Evolutionary conservation across 352 stramenopile genomes (phyloP), one percentile per base, ranked within the genome.

Genomic region (Phytophthora lateralis): DNA sequence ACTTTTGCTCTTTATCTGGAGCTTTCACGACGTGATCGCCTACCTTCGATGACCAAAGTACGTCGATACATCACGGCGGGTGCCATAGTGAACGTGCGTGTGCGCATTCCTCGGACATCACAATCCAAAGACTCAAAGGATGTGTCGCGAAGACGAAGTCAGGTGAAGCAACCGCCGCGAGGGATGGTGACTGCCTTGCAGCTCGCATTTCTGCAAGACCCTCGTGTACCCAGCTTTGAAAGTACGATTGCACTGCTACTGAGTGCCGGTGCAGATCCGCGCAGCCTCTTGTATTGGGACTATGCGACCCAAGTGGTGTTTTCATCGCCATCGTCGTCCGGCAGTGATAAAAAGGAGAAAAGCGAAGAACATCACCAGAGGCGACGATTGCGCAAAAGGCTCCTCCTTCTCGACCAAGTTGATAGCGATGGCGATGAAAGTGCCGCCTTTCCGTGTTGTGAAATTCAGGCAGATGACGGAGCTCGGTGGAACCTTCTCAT

Each of bases 401-500:
- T 89, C 6, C 55, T 78, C 18, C 51, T 80, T 35, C 56, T 55
- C 6, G 66, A 75, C 37, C 60, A 54, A 15, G 55, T 78, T 15
- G 63, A 69, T 42, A 66, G 53, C 32, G 66, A 71, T 21, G 55
- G 48, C 15, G 55, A 66, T 60, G 55, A 63, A 46, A 59, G 29
- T 35, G 61, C 51, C 8, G 20, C 7, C 18, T 70, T 80, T 53
- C 26, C 60, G 34, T 82, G 62, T 37, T 69, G 55, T 30, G 46
- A 65, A 24, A 56, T 71, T 5, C 43, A 76, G 41, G 67, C 65
- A 26, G 75, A 84, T 37, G 84, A 93, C 32, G 66, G 58, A 4
- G 45, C 63, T 44, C 60, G 63, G 18, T 91, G 82, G 84, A 85
- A 78, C 38, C 52, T 93, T 41, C 65, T 91, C 17, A 90, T 91